Base-by-base conservation (phyloP, 2,329 filamentous ascomycete genomes). In the Epichloe sylvatica region DNA sequence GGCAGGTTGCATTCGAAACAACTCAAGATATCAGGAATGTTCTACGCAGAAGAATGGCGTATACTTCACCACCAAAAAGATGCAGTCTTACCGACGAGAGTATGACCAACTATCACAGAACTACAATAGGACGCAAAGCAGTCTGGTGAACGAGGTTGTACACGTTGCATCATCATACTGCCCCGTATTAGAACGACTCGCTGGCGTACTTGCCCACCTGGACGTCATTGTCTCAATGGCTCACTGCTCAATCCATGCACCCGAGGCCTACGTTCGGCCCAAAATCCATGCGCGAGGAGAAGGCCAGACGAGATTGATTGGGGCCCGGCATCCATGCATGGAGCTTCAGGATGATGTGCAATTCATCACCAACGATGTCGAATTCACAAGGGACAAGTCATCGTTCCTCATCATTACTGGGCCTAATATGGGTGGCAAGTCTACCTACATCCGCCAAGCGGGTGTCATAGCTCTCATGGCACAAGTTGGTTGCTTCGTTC, bases 31-130 rank as follows among this genome's bases (percentile, higher is more conserved):
- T 60, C 84, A 91, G 60, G 92, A 98, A 66, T 94, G 89, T 64
- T 94, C 90, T 0, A 98, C 94, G 0, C 92, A 97, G 68, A 98
- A 98, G 75, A 98, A 96, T 64, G 92, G 92, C 41, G 92, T 97
- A 49, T 98, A 92, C 70, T 98, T 98, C 67, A 97, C 92, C 1
- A 98, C 92, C 3, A 81, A 80, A 81, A 81, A 77, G 34, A 74
- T 98, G 58, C 84, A 89, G 61, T 76, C 81, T 25, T 78, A 90
- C 59, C 84, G 92, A 34, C 80, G 91, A 48, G 91, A 98, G 60
- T 89, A 94, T 57, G 91, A 98, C 61, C 90, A 97, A 65, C 75
- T 96, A 0, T 94, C 88, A 0, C 83, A 89, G 53, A 95, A 88
- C 62, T 98, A 98, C 71, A 94, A 94, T 67, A 82, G 89, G 49